A percentile compares a stretch with the other conserved stretches of the same genome.
Conservation (phyloP, 257 asterid genomes). For the Mentha longifolia region DNA sequence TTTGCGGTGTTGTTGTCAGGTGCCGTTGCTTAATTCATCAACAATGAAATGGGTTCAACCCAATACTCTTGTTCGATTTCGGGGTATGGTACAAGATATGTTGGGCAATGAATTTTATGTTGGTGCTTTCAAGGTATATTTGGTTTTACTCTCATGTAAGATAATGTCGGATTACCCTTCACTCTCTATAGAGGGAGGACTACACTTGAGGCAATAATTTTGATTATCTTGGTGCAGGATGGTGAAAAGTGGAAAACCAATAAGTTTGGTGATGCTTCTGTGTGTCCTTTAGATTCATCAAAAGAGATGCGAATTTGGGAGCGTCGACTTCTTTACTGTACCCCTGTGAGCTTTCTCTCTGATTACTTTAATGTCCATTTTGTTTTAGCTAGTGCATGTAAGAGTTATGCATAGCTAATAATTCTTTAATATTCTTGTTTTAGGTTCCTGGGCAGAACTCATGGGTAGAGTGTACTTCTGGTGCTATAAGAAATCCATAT, state of each 20-base stretch:
- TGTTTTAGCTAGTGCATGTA: slow-evolving; percentile 5
- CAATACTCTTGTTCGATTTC: slow-evolving; percentile 78
- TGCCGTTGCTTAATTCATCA: slow-evolving; percentile 68
- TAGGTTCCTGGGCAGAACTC: slow-evolving; percentile 87
- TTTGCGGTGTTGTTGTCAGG: slow-evolving; percentile 43
- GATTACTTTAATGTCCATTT: slow-evolving; percentile 7
- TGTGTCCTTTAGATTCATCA: slow-evolving; percentile 54
- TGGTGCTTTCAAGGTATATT: slow-evolving; percentile 85
- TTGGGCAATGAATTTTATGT: slow-evolving; percentile 79
- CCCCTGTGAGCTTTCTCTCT: slow-evolving; percentile 59
- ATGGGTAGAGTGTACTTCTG: slow-evolving; percentile 66
- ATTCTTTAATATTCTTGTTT: slow-evolving; percentile 25
- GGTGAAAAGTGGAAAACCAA: slow-evolving; percentile 83
- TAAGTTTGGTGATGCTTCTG: slow-evolving; percentile 74
- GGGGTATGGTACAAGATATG: slow-evolving; percentile 98
- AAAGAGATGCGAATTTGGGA: slow-evolving; percentile 78
- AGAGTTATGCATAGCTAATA: background rate
- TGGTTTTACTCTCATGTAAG: background rate
- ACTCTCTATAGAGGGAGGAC: background rate
- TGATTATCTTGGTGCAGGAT: slow-evolving; percentile 48
- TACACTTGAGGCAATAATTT: background rate
- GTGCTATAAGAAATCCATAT: slow-evolving; percentile 35
- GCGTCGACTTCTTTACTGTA: slow-evolving; percentile 79
- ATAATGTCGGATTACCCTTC: background rate
- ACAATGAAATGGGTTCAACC: slow-evolving; percentile 65